Evolutionary conservation across 495 filamentous ascomycete genomes (phyloP).

Genomic region (Daldinia childiae): DNA sequence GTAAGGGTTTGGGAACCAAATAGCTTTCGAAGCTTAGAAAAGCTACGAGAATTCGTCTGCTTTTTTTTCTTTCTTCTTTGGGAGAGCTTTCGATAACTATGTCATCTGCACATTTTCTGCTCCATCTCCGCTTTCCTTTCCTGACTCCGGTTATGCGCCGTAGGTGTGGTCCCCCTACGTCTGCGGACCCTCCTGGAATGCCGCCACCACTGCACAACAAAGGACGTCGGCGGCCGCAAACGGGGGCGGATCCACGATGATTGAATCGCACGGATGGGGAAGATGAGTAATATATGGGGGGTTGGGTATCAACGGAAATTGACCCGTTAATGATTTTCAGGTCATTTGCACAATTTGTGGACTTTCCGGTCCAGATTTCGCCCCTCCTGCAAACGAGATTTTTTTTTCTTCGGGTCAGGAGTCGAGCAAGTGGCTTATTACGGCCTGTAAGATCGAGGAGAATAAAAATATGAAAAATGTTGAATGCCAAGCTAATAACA

Average conservation of each 20-base stretch:
- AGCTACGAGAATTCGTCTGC: background rate
- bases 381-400: background rate
- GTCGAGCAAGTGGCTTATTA: background rate
- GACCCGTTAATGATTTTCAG: conserved; percentile 2
- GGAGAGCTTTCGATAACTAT: background rate
- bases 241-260: conserved; percentile 7
- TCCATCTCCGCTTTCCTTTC: background rate
- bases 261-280: conserved; percentile 6
- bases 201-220: conserved; percentile 21
- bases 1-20: background rate
- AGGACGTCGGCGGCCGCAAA: conserved; percentile 22
- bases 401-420: background rate
- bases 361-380: background rate
- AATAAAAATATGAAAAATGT: background rate
- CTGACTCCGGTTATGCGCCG: conserved; percentile 6
- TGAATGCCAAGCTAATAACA: too few relatives aligned
- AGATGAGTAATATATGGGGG: background rate
- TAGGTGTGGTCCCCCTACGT: background rate
- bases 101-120: background rate
- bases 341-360: conserved; percentile 1
- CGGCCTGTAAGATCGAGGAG: too few relatives aligned
- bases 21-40: background rate
- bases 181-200: conserved; percentile 23
- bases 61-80: background rate
- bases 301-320: background rate